A percentile compares a stretch with the other conserved stretches of the same genome.
phyloP scores from a whole-genome alignment of 306 rosid genomes.

The Casuarina cunninghamiana region DNA sequence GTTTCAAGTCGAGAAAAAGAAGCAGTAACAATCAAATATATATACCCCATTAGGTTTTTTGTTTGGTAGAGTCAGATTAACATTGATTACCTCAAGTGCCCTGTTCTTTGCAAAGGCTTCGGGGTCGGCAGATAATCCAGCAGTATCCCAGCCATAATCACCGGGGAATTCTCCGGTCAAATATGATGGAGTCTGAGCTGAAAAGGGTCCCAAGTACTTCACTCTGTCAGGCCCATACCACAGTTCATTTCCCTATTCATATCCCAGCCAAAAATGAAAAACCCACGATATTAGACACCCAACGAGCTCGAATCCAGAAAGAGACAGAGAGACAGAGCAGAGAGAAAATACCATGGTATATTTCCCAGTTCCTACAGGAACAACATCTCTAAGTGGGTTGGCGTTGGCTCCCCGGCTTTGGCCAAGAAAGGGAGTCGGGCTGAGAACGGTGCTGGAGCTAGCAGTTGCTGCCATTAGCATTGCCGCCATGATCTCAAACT shows the following conservation, averaged over 20 bases:
- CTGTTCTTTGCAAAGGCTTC: conserved; percentile 91
- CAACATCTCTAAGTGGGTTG: conserved; percentile 72
- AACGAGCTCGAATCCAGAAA: neutral
- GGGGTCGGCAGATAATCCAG: conserved; percentile 86
- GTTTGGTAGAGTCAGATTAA: neutral
- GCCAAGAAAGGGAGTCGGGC: conserved; percentile 74
- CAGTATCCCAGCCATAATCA: conserved; percentile 92
- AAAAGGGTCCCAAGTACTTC: conserved; percentile 86
- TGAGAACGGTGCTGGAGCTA: conserved; percentile 63
- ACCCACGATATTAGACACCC: neutral
- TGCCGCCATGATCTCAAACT: conserved; percentile 45
- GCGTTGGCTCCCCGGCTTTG: conserved; percentile 45
- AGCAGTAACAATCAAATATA: no score
- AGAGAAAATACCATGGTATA: conserved; percentile 68
- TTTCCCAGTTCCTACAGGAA: conserved; percentile 66
- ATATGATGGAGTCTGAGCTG: conserved; percentile 87
- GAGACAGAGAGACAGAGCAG: neutral
- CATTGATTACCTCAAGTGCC: conserved; percentile 84
- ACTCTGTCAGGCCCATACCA: conserved; percentile 95
- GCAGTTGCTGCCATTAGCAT: conserved; percentile 76
- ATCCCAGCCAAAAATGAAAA: conserved; percentile 17
- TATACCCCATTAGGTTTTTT: neutral
- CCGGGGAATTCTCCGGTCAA: conserved; percentile 82
- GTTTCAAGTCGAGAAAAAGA: no score
- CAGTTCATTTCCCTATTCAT: conserved; percentile 62